These are phyloP conservation scores for Colletotrichum sp. DNA, from an alignment of 2,329 filamentous ascomycete species.

Conservation along the genomic window DNA sequence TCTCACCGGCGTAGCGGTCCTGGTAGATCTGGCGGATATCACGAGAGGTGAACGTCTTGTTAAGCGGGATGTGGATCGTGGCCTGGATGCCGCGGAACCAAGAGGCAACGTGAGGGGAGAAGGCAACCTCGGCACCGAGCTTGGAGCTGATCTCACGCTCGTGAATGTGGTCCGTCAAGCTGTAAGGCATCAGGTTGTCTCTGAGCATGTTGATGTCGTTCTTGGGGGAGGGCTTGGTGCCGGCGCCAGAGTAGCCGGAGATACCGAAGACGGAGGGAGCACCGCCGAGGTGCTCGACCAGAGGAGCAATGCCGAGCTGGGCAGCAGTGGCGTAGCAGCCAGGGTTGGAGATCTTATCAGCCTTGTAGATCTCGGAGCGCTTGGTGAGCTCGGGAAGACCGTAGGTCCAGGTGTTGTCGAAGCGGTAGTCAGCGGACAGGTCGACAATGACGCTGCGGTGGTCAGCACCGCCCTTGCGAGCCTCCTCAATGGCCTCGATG, in stretches of 20 bases:
- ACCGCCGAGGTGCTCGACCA: conserved; percentile 77
- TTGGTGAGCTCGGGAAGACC: conserved; percentile 86
- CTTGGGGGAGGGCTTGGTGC: conserved; percentile 92
- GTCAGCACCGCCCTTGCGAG: conserved; percentile 53
- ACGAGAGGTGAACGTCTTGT: conserved; percentile 84
- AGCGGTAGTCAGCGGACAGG: conserved; percentile 95
- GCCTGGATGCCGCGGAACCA: conserved; percentile 98
- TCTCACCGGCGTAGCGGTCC: conserved; percentile 94
- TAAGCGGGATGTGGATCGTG: conserved; percentile 88
- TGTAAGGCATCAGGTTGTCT: conserved; percentile 91
- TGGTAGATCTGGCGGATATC: conserved; percentile 96
- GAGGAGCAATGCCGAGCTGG: conserved; percentile 85
- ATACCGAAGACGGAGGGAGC: conserved; percentile 88
- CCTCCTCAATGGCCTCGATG: conserved; percentile 83
- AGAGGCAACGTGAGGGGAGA: conserved; percentile 92
- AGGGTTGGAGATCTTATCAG: conserved; percentile 87
- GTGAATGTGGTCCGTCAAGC: conserved; percentile 91
- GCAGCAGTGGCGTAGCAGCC: conserved; percentile 96
- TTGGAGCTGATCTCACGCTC: conserved; percentile 88
- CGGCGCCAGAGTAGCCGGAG: conserved; percentile 92
- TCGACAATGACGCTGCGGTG: conserved; percentile 83
- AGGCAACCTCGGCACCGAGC: conserved; percentile 76
- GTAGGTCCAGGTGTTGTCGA: conserved; percentile 86
- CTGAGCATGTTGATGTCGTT: conserved; percentile 85
- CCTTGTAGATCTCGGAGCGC: conserved; percentile 76